phyloP scores from a whole-genome alignment of 148 eudicot species.

The Pharnaceum exiguum region DNA sequence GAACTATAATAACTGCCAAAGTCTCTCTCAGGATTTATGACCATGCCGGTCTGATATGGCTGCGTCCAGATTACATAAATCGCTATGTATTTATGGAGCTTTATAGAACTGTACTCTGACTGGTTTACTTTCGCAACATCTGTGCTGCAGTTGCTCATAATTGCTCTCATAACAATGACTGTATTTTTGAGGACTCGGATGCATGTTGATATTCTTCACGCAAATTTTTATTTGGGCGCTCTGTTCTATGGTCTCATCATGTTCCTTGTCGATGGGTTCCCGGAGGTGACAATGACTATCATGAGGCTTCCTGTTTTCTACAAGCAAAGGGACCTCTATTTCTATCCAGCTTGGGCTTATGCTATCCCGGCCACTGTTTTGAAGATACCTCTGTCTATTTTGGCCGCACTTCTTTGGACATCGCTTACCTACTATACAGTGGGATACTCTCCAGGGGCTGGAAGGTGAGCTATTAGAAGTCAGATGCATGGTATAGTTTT shows the following conservation, averaged over 20 bases:
- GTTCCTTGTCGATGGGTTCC: slow-evolving; percentile 59
- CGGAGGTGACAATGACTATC: slow-evolving; percentile 62
- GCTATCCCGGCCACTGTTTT: slow-evolving; percentile 66
- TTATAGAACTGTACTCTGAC: not conserved
- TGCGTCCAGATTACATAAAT: not conserved
- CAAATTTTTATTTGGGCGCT: slow-evolving; percentile 63
- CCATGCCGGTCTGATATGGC: not conserved
- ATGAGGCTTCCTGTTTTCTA: slow-evolving; percentile 64
- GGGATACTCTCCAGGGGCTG: slow-evolving; percentile 70
- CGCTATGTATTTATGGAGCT: not conserved
- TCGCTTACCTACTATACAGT: slow-evolving; percentile 67
- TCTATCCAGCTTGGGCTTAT: slow-evolving; percentile 88
- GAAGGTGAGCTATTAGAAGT: slow-evolving; percentile 45
- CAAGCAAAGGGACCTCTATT: slow-evolving; percentile 74
- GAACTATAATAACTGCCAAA: not conserved
- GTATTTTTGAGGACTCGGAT: slow-evolving; percentile 57
- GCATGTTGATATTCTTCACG: slow-evolving; percentile 51
- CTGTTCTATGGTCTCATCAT: slow-evolving; percentile 50
- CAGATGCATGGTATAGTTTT: not conserved
- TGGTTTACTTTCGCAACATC: not conserved
- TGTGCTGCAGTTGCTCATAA: slow-evolving; percentile 47
- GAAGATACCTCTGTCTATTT: slow-evolving; percentile 66
- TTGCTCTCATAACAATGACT: slow-evolving; percentile 60
- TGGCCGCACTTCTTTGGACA: slow-evolving; percentile 57
- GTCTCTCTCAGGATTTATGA: not conserved